Percentiles rank a stretch among this genome's conserved stretches.
Evolutionary conservation across 495 filamentous ascomycete species (phyloP).

Genomic region (Glonium stellatum): DNA sequence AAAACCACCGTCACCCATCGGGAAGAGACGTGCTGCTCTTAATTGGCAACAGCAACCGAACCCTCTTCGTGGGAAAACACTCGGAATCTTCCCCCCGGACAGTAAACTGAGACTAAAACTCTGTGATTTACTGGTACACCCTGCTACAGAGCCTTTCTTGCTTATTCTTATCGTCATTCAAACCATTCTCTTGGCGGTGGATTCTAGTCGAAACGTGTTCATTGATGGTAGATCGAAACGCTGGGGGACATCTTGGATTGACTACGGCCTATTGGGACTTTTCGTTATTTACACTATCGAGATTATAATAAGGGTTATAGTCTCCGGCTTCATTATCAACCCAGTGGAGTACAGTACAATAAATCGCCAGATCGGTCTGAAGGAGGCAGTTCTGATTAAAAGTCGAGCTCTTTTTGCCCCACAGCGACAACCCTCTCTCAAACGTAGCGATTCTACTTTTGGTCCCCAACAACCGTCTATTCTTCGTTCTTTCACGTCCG

Average conservation of each 20-base stretch:
- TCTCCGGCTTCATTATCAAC: constrained; percentile 89
- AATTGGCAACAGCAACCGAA: constrained; percentile 53
- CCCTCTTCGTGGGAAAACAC: constrained; percentile 78
- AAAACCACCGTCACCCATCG: constrained; percentile 32
- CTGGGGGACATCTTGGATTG: constrained; percentile 66
- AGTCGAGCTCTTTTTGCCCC: constrained; percentile 69
- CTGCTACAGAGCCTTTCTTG: constrained; percentile 77
- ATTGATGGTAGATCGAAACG: constrained; percentile 39
- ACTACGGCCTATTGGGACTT: constrained; percentile 72
- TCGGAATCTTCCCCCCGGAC: constrained; percentile 75
- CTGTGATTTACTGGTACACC: constrained; percentile 83
- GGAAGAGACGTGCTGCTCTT: constrained; percentile 2
- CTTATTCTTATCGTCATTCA: constrained; percentile 82
- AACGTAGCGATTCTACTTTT: constrained; percentile 33
- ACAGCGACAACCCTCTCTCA: constrained; percentile 61
- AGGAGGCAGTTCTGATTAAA: constrained; percentile 65
- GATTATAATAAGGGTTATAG: constrained; percentile 69
- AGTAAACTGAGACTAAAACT: constrained; percentile 65
- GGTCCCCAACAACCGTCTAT: constrained; percentile 59
- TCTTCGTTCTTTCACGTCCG: constrained; percentile 73
- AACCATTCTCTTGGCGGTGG: constrained; percentile 75
- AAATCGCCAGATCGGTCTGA: constrained; percentile 62
- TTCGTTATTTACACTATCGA: constrained; percentile 92
- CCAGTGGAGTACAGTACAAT: constrained; percentile 77
- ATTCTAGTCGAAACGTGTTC: constrained; percentile 64